Evolutionary conservation across 2,329 filamentous ascomycete genomes (phyloP), one percentile per base, ranked within the genome.

Genomic region (Cladosporium cucumerinum): DNA sequence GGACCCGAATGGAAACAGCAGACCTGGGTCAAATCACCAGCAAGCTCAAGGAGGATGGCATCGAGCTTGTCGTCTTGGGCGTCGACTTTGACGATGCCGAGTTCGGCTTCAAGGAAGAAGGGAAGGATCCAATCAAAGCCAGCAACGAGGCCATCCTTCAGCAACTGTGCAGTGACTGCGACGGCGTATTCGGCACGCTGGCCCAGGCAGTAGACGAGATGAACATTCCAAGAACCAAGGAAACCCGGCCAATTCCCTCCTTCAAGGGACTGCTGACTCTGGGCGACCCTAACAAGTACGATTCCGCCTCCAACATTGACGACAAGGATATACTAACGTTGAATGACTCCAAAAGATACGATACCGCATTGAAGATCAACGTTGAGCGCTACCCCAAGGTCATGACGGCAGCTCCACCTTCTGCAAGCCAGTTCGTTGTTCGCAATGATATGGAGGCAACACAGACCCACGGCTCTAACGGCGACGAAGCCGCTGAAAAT

Each of bases 81-180:
- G 86, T 96, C 21, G 95, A 99, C 75, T 98, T 99, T 77, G 93
- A 99, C 74, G 93, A 97, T 75, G 75, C 86, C 1, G 93, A 96
- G 2, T 97, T 89, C 73, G 93, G 93, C 49, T 91, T 92, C 74
- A 96, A 96, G 76, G 94, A 98, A 78, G 93, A 97, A 76, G 86
- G 90, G 69, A 99, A 99, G 75, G 80, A 88, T 21, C 69, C 76
- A 0, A 75, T 77, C 60, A 98, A 98, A 83, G 80, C 78, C n/a
- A 78, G 84, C 55, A 97, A 96, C 71, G 95, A 99, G 75, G 75
- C 76, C 1, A 79, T 88, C 0, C 80, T 98, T 21, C 86, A 82
- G 67, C 75, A 79, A 2, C 81, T 98, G 8, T 85, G 86, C 3
- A 85, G 91, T 10, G 82, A 85, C 55, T 78, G 79, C 26, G 80